Base-by-base conservation (phyloP, 2,329 filamentous ascomycete genomes). In the Diaporthe nobilis region DNA sequence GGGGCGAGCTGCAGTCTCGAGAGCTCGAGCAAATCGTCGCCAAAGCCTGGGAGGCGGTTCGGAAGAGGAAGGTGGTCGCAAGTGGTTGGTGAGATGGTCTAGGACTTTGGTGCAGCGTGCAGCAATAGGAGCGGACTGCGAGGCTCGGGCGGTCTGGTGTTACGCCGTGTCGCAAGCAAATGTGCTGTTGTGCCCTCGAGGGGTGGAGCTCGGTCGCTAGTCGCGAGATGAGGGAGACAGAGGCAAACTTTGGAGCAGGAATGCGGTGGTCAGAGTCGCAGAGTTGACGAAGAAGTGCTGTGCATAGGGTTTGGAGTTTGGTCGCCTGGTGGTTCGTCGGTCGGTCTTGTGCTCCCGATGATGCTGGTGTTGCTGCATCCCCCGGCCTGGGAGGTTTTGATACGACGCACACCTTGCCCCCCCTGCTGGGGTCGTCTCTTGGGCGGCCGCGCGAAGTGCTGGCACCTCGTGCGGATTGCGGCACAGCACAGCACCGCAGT, bases 391-490 rank as follows among this genome's bases (percentile, higher is more conserved):
- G 49, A 65, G 47, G 47, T 34, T 55, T 63, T 44, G 58, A 47
- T 73, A 73, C 71, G 58, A 73, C 71, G 71, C 71, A 63, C 71
- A 73, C 34, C 58, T 63, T 65, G 49, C 9, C 60, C 71, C 34
- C 53, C 31, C 49, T 73, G 25, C 49, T 65, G 28, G 70, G 71
- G 39, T 65, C 25, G 25, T 37, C 47, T 63, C 58, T 51, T 55
- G n/a, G 49, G 71, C 71, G 71, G 71, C 71, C 71, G 71, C 65
- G 65, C 49, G 49, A 73, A 65, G 71, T 73, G 58, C 71, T 73
- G 58, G 71, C 71, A 65, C 25, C 58, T 65, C 58, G 47, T 65
- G 58, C 47, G 47, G 58, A 65, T 28, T 73, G 71, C 71, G 71
- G 71, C 58, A 73, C 71, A 63, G 71, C 71, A 17, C 58, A 73